Base-by-base conservation (phyloP, 169 alveolate species). In the Besnoitia besnoiti region DNA sequence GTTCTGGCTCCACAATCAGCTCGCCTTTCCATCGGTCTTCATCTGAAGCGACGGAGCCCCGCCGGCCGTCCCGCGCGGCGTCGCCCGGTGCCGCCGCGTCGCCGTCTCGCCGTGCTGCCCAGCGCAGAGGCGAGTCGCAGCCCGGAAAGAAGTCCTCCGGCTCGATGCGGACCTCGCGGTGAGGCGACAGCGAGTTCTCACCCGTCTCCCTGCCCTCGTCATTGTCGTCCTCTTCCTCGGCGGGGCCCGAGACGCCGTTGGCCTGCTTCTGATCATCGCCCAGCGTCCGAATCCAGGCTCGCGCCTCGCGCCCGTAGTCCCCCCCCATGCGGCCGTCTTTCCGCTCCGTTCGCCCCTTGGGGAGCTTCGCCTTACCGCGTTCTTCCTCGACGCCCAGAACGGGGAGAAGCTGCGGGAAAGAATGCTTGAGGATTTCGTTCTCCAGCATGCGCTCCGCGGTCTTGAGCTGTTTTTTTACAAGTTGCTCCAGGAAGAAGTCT, bases 11-110 rank as follows among this genome's bases (percentile, higher is more conserved):
- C n/a, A 55, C 67, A 55, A 55, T 19, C 7, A 55, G 67, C 30
- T 55, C 67, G 67, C 67, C 67, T 19, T n/a, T 21, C 67, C 67
- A 55, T n/a, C 67, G 67, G 67, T 55, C 67, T n/a, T 55, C 67
- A n/a, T 21, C 12, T n/a, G 67, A 5, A 19, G 67, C 4, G 67
- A 3, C 30, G n/a, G 24, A 19, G 27, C 30, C 67, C 33, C 14
- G 24, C 55, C 55, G 55, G 27, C 30, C 67, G 67, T 49, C 55
- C 55, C 55, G 55, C 24, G 5, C 55, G 5, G 5, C 55, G 55
- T 14, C 55, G 55, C 55, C 55, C 55, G 24, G 24, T 14, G 55
- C 24, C 55, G 55, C 24, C 55, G n/a, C n/a, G n/a, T 8, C 24
- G 55, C 67, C 67, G 33, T 55, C 67, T 55, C 24, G 33, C 3